phyloP scores from a whole-genome alignment of 345 rosid genomes.

The Carallia pectinifolia region DNA sequence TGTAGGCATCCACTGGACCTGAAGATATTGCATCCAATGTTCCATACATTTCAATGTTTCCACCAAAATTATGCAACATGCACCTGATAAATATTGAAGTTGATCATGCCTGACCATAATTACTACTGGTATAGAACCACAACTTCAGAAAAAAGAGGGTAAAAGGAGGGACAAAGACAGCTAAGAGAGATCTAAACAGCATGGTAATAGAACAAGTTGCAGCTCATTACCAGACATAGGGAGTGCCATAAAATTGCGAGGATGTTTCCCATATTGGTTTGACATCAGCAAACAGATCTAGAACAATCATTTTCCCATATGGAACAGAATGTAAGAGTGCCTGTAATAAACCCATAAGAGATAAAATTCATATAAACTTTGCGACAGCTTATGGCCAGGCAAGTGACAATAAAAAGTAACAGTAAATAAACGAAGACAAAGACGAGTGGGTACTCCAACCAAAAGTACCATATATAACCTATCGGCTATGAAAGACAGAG shows the following conservation, averaged over 20 bases:
- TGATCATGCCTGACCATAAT: conserved; percentile 2
- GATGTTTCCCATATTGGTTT: conserved; percentile 83
- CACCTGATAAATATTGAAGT: conserved; percentile 54
- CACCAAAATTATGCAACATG: conserved; percentile 92
- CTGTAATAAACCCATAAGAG: conserved; percentile 42
- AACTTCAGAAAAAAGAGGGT: background rate
- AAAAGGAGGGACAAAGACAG: background rate
- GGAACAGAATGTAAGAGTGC: conserved; percentile 95
- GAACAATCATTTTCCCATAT: conserved; percentile 84
- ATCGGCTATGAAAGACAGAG: too few species aligned
- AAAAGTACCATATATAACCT: too few species aligned
- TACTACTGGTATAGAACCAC: background rate
- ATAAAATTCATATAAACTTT: conserved; percentile 1
- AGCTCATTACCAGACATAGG: conserved; percentile 73
- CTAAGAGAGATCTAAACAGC: conserved; percentile 7
- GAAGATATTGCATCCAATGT: conserved; percentile 69
- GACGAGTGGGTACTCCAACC: background rate
- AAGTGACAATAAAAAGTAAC: background rate
- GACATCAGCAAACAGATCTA: conserved; percentile 92
- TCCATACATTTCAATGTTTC: conserved; percentile 94
- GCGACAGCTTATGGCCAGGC: background rate
- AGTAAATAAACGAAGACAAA: background rate
- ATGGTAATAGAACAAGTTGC: conserved; percentile 1
- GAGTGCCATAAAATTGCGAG: conserved; percentile 84
- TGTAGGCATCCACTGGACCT: conserved; percentile 79